phyloP scores from a whole-genome alignment of 305 asterid genomes.

The Fraxinus sp. region DNA sequence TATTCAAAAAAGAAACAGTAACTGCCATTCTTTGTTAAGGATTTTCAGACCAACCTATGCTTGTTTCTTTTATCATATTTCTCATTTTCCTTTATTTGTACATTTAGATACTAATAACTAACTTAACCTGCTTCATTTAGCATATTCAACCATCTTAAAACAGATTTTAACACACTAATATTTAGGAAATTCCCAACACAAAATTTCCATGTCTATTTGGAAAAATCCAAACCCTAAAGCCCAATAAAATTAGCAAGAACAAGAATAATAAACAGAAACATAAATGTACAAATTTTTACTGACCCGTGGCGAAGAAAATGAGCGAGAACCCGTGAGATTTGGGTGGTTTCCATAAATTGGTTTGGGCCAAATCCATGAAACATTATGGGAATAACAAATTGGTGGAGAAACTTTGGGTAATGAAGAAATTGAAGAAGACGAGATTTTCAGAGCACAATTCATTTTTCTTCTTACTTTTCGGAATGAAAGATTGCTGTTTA shows the following conservation, averaged over 20 bases:
- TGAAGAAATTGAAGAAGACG: conserved; percentile 32
- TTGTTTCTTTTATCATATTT: background rate
- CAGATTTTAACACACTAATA: background rate
- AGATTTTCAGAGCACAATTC: conserved; percentile 37
- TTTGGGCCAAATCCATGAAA: conserved; percentile 25
- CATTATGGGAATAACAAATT: conserved; percentile 21
- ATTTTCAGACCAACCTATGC: background rate
- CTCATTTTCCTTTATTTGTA: background rate
- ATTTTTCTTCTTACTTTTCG: conserved; percentile 19
- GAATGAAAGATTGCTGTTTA: background rate
- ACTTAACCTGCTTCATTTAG: background rate
- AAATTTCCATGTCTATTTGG: background rate
- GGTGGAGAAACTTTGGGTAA: conserved; percentile 24
- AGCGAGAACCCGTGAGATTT: conserved; percentile 27
- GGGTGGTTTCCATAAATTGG: conserved; percentile 18
- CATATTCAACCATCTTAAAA: background rate
- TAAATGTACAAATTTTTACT: conserved; percentile 5
- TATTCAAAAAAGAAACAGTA: background rate
- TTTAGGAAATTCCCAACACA: background rate
- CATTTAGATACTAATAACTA: background rate
- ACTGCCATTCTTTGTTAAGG: background rate
- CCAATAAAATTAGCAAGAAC: background rate
- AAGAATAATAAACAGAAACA: conserved; percentile 13
- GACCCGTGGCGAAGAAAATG: conserved; percentile 35
- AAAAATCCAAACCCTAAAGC: background rate